A percentile compares a stretch with the other conserved stretches of the same genome.
Evolutionary conservation across 2,329 filamentous ascomycete genomes (phyloP).

Genomic region (Claviceps sp.): DNA sequence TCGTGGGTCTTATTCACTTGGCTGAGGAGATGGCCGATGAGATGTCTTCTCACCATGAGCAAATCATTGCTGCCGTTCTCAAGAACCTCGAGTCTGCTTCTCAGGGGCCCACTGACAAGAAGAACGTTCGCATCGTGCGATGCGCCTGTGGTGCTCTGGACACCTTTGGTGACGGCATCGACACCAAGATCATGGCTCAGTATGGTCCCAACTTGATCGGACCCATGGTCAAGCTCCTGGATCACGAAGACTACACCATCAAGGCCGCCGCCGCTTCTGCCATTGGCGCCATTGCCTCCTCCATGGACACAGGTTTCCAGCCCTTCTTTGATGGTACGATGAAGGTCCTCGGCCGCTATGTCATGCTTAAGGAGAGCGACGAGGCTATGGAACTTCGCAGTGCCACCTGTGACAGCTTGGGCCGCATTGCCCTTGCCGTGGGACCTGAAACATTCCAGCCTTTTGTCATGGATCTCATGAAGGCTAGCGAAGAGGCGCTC

Average conservation of each 20-base stretch:
- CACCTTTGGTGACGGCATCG: constrained; percentile 80
- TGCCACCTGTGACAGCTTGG: constrained; percentile 83
- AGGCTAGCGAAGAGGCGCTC: constrained; percentile 81
- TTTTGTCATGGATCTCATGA: constrained; percentile 83
- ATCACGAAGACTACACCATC: constrained; percentile 75
- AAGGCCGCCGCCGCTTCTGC: constrained; percentile 83
- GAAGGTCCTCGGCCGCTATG: constrained; percentile 73
- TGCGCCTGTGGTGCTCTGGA: constrained; percentile 84
- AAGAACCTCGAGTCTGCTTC: constrained; percentile 79
- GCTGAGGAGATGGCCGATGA: constrained; percentile 91
- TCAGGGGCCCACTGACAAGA: constrained; percentile 54
- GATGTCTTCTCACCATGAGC: constrained; percentile 71
- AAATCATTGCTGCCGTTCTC: constrained; percentile 70
- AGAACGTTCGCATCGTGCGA: constrained; percentile 75
- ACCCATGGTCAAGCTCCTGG: constrained; percentile 71
- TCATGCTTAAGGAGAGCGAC: constrained; percentile 74
- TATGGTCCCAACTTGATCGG: constrained; percentile 77
- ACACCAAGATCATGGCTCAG: constrained; percentile 57
- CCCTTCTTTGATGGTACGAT: constrained; percentile 91
- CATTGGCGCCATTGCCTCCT: constrained; percentile 78
- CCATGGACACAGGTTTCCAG: constrained; percentile 68
- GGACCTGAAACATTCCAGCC: constrained; percentile 78
- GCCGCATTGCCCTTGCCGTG: constrained; percentile 81
- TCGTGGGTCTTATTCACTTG: constrained; percentile 78
- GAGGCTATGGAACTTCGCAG: constrained; percentile 84